Evolutionary conservation across 768 basidiomycete species (phyloP).

Genomic region (Phaeotremella skinneri): DNA sequence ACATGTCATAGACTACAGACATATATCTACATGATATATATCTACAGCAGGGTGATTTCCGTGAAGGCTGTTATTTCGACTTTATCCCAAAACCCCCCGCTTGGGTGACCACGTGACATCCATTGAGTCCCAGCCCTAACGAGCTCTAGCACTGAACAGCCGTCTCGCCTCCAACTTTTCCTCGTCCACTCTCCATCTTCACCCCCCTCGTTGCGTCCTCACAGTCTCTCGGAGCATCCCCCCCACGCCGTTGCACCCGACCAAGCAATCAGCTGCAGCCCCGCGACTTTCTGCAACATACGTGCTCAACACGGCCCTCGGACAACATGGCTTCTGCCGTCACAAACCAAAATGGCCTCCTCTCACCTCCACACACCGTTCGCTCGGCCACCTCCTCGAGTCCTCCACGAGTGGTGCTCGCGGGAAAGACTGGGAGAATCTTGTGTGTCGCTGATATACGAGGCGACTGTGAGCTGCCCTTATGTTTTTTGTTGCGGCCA

Average conservation of each 20-base stretch:
- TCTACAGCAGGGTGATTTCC: too few relatives aligned
- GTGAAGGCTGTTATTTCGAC: too few relatives aligned
- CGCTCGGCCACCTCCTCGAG: conserved; percentile 23
- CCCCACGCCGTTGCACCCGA: too few relatives aligned
- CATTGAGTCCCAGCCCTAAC: too few relatives aligned
- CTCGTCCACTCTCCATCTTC: neutral
- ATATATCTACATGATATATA: too few relatives aligned
- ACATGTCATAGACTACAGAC: too few relatives aligned
- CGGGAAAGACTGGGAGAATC: conserved; percentile 57
- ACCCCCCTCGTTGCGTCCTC: neutral
- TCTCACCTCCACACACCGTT: conserved; percentile 37
- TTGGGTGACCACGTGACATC: too few relatives aligned
- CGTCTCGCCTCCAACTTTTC: neutral
- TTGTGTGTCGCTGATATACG: conserved; percentile 83
- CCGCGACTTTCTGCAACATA: conserved; percentile 12
- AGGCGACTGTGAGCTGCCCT: conserved; percentile 47
- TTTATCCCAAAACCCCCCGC: too few relatives aligned
- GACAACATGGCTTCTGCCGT: conserved; percentile 14
- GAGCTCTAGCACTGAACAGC: too few relatives aligned
- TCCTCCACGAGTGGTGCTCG: conserved; percentile 37
- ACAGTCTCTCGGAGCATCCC: neutral
- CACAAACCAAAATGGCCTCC: conserved; percentile 27
- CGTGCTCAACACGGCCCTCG: neutral
- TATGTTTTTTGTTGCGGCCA: neutral
- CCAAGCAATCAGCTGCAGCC: too few relatives aligned